Percentiles rank a stretch among this genome's conserved stretches.
Evolutionary conservation across 345 rosid genomes (phyloP).

Genomic region (Cardiospermum halicacabum): DNA sequence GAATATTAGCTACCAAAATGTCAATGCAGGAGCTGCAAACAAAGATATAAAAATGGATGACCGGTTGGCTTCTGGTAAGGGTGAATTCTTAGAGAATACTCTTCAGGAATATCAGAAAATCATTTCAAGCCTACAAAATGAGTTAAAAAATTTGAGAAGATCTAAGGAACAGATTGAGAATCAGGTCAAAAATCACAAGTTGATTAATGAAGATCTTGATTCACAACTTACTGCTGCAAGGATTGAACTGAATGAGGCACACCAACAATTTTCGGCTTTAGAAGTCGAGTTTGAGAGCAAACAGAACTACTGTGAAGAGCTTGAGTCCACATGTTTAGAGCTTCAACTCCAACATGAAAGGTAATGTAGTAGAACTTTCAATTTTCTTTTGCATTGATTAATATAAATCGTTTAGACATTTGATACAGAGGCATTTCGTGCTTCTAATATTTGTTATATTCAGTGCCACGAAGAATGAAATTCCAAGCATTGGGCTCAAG

Average conservation of each 20-base stretch:
- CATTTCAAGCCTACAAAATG: constrained; percentile 30
- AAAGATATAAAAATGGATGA: constrained; percentile 26
- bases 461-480: constrained; percentile 46
- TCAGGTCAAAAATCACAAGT: constrained; percentile 34
- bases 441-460: constrained; percentile 21
- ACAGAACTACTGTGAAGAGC: constrained; percentile 38
- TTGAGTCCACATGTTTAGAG: constrained; percentile 43
- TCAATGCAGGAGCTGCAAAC: constrained; percentile 23
- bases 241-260: constrained; percentile 33
- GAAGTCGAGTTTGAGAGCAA: constrained; percentile 44
- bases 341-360: constrained; percentile 47
- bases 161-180: constrained; percentile 29
- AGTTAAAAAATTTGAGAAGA: constrained; percentile 31
- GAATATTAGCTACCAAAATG: constrained; percentile 23
- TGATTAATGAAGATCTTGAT: constrained; percentile 31
- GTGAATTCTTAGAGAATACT: constrained; percentile 25
- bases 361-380: constrained; percentile 20
- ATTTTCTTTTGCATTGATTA: not conserved
- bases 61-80: constrained; percentile 25
- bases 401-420: not conserved
- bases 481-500: constrained; percentile 26
- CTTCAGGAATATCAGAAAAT: constrained; percentile 37
- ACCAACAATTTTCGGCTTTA: constrained; percentile 26
- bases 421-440: constrained; percentile 15
- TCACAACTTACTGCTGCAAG: constrained; percentile 30